Base-by-base conservation (phyloP, 257 asterid genomes). In the Plantago ovata region DNA sequence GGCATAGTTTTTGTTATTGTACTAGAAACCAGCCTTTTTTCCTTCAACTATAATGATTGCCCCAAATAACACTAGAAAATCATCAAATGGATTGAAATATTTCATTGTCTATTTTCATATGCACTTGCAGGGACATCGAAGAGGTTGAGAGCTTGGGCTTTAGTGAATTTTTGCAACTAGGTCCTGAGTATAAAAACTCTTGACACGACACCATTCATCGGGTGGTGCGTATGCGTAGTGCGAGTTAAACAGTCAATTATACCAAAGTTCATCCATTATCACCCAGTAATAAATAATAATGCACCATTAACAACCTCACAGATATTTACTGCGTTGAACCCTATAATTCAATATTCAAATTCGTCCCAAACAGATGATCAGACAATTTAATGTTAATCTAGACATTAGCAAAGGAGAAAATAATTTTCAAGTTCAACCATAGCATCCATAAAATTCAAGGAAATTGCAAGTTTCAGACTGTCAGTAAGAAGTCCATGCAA, bases 81-180 rank as follows among this genome's bases (percentile, higher is more conserved):
- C 36, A 28, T 28, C 6, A 53, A 23, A 58, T 24, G 12, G 18
- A 48, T 56, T 16, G 16, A 32, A 48, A 24, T 56, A 18, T 12
- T 56, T 50, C 21, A 60, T 10, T 19, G 7, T 59, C 71, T 42
- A 58, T 59, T 48, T 23, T 51, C 15, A 62, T 22, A 32, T 22
- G 10, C 22, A 6, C 36, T 28, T 28, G 36, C 36, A 28, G 36
- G 36, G 36, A 8, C 4, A 28, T 28, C 36, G 0, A 28, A 28
- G 36, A 3, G 36, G 36, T 28, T 6, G 36, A 28, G 36, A 28
- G 36, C 36, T 28, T 28, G 36, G 36, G n/a, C n/a, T 28, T 28
- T 28, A 28, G 36, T 28, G 36, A 28, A 4, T 4, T 28, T 28
- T 0, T 28, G 36, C 36, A 28, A 0, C 33, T 28, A 28, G 3